These are phyloP conservation scores for Neurospora sp. DNA, from an alignment of 2,329 filamentous ascomycete species.

Conservation along the genomic window DNA sequence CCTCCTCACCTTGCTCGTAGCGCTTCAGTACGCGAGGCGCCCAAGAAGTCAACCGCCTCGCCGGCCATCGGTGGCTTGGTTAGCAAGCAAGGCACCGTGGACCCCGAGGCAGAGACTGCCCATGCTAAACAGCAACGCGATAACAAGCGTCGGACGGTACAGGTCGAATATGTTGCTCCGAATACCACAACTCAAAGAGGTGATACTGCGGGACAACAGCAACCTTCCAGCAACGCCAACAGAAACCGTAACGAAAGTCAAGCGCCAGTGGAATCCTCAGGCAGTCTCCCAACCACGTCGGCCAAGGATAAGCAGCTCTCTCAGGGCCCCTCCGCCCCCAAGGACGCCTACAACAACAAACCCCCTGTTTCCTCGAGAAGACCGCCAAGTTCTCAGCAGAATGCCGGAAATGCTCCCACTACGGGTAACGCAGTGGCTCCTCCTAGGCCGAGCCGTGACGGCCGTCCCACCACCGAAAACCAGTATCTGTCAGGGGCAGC, in stretches of 20 bases:
- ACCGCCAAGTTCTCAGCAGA: constrained; percentile 40
- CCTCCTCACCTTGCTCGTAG: constrained; percentile 64
- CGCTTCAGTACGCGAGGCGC: constrained; percentile 81
- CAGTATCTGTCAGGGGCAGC: constrained; percentile 42
- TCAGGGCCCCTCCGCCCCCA: constrained; percentile 41
- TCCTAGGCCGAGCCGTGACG: constrained; percentile 39
- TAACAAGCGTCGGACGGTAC: constrained; percentile 86
- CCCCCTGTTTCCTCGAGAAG: constrained; percentile 28
- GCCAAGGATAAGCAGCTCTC: constrained; percentile 50
- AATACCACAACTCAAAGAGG: constrained; percentile 76
- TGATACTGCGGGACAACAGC: constrained; percentile 23
- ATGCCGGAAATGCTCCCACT: constrained; percentile 29
- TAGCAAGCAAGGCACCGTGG: constrained; percentile 66
- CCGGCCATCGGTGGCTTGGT: constrained; percentile 52
- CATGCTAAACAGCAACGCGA: constrained; percentile 63
- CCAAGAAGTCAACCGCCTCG: constrained; percentile 51
- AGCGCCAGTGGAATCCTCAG: constrained; percentile 36
- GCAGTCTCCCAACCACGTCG: constrained; percentile 20
- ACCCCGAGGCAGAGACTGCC: constrained; percentile 48
- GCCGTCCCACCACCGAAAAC: constrained; percentile 45
- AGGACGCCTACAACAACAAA: constrained; percentile 31
- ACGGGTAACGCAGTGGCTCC: constrained; percentile 3
- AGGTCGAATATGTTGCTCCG: constrained; percentile 95
- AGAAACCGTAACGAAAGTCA: constrained; percentile 45
- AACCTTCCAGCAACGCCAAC: constrained; percentile 31